Evolutionary conservation across 2,329 filamentous ascomycete genomes (phyloP).

Genomic region (Endoconidiophora polonica): DNA sequence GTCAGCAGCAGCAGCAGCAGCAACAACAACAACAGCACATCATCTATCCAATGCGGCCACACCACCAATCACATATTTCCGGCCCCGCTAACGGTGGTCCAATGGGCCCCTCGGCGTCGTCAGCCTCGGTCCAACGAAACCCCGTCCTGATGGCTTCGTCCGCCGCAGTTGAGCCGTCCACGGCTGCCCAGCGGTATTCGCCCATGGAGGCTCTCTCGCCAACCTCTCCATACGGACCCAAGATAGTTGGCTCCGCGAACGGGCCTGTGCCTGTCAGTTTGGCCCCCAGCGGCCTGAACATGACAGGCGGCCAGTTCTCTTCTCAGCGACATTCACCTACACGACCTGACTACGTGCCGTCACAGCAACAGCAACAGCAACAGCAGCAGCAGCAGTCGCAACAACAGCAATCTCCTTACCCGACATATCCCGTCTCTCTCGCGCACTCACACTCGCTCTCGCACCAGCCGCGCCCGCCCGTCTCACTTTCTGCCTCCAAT

Average conservation of each 20-base stretch:
- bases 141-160: slow-evolving; percentile 9
- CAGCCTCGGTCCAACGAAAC: slow-evolving; percentile 48
- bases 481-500: slow-evolving; percentile 48
- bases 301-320: slow-evolving; percentile 51
- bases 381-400: slow-evolving; percentile 9
- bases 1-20: slow-evolving; percentile 42
- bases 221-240: slow-evolving; percentile 55
- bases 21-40: slow-evolving; percentile 55
- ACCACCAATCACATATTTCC: slow-evolving; percentile 57
- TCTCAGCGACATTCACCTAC: slow-evolving; percentile 61
- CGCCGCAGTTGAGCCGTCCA: slow-evolving; percentile 45
- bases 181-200: slow-evolving; percentile 81
- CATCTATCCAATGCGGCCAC: slow-evolving; percentile 70
- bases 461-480: slow-evolving; percentile 54
- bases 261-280: slow-evolving; percentile 89
- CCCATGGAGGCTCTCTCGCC: slow-evolving; percentile 85
- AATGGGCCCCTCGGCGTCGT: slow-evolving; percentile 21
- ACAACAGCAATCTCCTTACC: slow-evolving; percentile 4
- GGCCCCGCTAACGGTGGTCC: slow-evolving; percentile 23
- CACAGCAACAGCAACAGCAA: slow-evolving; percentile 9
- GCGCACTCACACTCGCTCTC: slow-evolving; percentile 22
- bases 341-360: slow-evolving; percentile 42
- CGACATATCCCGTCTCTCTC: slow-evolving; percentile 1
- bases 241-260: slow-evolving; percentile 40
- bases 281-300: slow-evolving; percentile 62